Percentiles rank a stretch among this genome's conserved stretches.
Evolutionary conservation across 441 rosid genomes (phyloP).

Genomic region (Bruguiera hainesii): DNA sequence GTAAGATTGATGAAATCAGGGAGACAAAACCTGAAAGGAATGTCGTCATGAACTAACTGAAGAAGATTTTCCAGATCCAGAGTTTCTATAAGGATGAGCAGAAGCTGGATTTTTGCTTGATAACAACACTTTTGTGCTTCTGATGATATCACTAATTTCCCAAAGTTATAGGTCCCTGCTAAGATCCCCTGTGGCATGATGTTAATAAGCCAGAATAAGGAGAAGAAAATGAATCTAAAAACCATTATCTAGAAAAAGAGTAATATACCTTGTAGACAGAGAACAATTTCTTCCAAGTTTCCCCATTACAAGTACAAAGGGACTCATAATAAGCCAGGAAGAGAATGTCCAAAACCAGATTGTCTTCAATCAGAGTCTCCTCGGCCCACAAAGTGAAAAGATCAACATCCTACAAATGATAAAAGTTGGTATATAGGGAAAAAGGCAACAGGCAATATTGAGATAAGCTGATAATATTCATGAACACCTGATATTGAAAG

Average conservation of each 20-base stretch:
- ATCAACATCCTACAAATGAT: slow-evolving; percentile 61
- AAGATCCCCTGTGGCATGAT: slow-evolving; percentile 58
- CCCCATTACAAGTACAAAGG: slow-evolving; percentile 69
- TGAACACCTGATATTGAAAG: no score
- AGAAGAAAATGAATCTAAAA: slow-evolving; percentile 11
- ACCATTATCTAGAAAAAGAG: slow-evolving; percentile 24
- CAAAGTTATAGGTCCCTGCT: slow-evolving; percentile 61
- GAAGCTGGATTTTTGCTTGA: slow-evolving; percentile 68
- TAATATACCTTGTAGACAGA: slow-evolving; percentile 66
- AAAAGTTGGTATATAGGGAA: no score
- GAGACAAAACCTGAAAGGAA: slow-evolving; percentile 67
- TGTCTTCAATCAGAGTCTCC: slow-evolving; percentile 83
- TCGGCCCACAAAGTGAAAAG: slow-evolving; percentile 94
- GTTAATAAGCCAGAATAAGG: slow-evolving; percentile 24
- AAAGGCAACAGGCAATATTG: slow-evolving; percentile 1
- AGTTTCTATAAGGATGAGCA: slow-evolving; percentile 80
- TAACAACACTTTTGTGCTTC: slow-evolving; percentile 62
- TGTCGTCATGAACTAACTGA: slow-evolving; percentile 81
- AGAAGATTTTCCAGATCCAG: slow-evolving; percentile 86
- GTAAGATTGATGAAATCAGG: not conserved
- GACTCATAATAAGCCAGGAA: slow-evolving; percentile 87
- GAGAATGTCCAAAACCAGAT: slow-evolving; percentile 78
- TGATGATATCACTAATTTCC: slow-evolving; percentile 67
- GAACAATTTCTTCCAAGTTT: slow-evolving; percentile 75
- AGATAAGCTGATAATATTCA: not conserved